A percentile compares a stretch with the other conserved stretches of the same genome.
These are phyloP conservation scores for Pyrenophora tritici-repentis DNA, from an alignment of 2,329 filamentous ascomycete genomes.

Conservation along the genomic window DNA sequence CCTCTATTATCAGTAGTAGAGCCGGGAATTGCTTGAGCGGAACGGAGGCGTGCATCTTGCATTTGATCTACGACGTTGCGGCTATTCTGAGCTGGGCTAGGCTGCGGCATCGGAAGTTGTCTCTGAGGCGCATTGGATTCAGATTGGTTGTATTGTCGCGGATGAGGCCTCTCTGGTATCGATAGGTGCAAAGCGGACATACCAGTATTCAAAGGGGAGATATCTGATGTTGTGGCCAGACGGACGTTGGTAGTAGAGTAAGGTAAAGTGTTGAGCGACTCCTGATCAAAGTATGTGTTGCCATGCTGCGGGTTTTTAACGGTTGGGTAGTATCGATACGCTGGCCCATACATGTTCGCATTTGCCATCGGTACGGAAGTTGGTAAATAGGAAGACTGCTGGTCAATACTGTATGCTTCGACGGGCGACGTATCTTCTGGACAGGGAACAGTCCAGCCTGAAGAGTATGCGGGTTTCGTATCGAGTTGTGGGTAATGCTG, in stretches of 20 bases:
- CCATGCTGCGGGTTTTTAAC: slow-evolving; percentile 17
- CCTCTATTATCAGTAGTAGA: slow-evolving; percentile 10
- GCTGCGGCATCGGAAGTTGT: slow-evolving; percentile 41
- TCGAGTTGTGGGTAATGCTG: slow-evolving; percentile 27
- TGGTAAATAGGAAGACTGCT: slow-evolving; percentile 25
- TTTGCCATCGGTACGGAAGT: slow-evolving; percentile 17
- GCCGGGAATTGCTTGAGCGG: slow-evolving; percentile 25
- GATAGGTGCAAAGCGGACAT: slow-evolving; percentile 38
- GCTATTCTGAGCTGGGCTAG: slow-evolving; percentile 29
- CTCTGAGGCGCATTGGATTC: slow-evolving; percentile 29
- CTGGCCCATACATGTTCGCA: slow-evolving; percentile 19
- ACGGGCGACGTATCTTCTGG: slow-evolving; percentile 37
- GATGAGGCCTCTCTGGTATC: slow-evolving; percentile 33
- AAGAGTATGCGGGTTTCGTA: slow-evolving; percentile 25
- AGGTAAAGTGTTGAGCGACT: slow-evolving; percentile 26
- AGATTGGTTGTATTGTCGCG: slow-evolving; percentile 16
- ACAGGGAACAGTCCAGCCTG: slow-evolving; percentile 33
- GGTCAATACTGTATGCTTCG: slow-evolving; percentile 34
- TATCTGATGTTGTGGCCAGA: slow-evolving; percentile 17
- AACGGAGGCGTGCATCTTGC: slow-evolving; percentile 39
- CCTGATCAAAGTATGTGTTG: slow-evolving; percentile 29
- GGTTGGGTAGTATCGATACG: slow-evolving; percentile 22
- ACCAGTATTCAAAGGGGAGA: slow-evolving; percentile 33
- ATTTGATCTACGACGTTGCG: slow-evolving; percentile 38
- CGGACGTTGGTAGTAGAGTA: slow-evolving; percentile 22